Percentiles rank a stretch among this genome's conserved stretches.
Conservation (phyloP, 169 alveolate genomes). For the Cyclospora cayetanensis region DNA sequence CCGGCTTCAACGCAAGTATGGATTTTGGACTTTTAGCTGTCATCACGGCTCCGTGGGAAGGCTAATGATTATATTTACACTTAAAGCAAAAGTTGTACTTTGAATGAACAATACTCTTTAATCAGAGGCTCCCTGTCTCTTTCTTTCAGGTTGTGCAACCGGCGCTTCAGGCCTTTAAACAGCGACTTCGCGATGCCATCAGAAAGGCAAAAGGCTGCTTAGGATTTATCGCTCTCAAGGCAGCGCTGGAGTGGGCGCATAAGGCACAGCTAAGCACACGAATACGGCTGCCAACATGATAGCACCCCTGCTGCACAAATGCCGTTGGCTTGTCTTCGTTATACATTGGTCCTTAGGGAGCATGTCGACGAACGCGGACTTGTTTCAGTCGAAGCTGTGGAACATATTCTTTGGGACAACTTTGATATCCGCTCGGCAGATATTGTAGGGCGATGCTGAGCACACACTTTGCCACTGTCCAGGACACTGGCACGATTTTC, state of each 20-base stretch:
- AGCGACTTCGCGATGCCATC: constrained; percentile 43
- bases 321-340: neutral
- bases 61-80: too few relatives aligned
- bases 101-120: too few relatives aligned
- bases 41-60: too few relatives aligned
- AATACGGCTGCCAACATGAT: too few relatives aligned
- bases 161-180: constrained; percentile 55
- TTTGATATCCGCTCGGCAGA: constrained; percentile 49
- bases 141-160: neutral
- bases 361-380: constrained; percentile 47
- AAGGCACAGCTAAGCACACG: neutral
- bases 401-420: constrained; percentile 51
- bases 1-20: neutral
- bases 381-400: constrained; percentile 52
- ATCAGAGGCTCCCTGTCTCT: neutral
- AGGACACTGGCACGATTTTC: too few relatives aligned
- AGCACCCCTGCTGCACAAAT: neutral
- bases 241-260: constrained; percentile 42
- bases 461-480: too few relatives aligned
- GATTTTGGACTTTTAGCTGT: too few relatives aligned
- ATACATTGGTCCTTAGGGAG: constrained; percentile 43
- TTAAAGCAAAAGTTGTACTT: too few relatives aligned
- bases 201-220: constrained; percentile 24
- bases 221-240: constrained; percentile 32
- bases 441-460: constrained; percentile 20